phyloP scores from a whole-genome alignment of 148 eudicot species.

The Polygonum aviculare region DNA sequence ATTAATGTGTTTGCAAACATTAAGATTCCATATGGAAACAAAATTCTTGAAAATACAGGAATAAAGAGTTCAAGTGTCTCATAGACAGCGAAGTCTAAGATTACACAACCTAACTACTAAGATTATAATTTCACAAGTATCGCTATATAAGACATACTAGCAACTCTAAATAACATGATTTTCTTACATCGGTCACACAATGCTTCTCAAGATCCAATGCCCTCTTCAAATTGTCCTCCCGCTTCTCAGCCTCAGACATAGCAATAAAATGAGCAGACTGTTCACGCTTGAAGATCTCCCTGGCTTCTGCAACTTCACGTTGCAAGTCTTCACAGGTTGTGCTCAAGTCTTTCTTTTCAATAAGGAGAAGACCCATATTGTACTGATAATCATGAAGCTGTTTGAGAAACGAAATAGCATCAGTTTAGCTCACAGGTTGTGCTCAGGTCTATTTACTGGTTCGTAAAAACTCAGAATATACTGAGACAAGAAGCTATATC shows the following conservation, averaged over 20 bases:
- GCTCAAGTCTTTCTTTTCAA: conserved; percentile 61
- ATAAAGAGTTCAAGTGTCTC: not conserved
- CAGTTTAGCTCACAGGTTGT: too few relatives aligned
- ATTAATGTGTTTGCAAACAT: not conserved
- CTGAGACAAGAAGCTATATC: too few relatives aligned
- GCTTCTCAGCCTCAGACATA: conserved; percentile 64
- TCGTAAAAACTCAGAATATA: too few relatives aligned
- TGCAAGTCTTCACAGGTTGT: conserved; percentile 44
- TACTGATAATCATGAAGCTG: conserved; percentile 85
- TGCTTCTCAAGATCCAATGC: conserved; percentile 59
- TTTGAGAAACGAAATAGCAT: not conserved
- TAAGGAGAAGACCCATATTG: conserved; percentile 80
- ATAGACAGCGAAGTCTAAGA: not conserved
- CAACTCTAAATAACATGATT: not conserved
- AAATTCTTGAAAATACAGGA: not conserved
- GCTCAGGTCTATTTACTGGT: too few relatives aligned
- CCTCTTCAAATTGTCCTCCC: conserved; percentile 59
- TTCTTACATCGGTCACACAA: conserved; percentile 56
- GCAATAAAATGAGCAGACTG: conserved; percentile 65
- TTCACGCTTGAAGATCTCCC: conserved; percentile 70
- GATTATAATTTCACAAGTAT: not conserved
- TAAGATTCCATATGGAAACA: not conserved
- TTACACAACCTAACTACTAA: not conserved
- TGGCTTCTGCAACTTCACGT: conserved; percentile 49
- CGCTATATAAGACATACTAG: not conserved